These are phyloP conservation scores for Hypoxylon subgilvum DNA, from an alignment of 495 filamentous ascomycete species.

Conservation along the genomic window DNA sequence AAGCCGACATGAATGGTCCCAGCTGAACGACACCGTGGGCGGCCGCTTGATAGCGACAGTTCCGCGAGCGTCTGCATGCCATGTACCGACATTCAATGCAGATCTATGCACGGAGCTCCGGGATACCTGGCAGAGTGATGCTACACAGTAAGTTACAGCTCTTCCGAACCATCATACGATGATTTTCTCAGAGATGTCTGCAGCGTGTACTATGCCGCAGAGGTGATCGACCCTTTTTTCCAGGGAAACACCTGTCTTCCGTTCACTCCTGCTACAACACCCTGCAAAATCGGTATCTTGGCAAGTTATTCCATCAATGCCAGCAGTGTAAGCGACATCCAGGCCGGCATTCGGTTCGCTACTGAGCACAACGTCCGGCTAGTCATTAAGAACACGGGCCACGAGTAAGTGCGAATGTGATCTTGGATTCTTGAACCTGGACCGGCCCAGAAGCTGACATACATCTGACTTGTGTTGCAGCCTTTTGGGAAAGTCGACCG, in stretches of 20 bases:
- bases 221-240: no score
- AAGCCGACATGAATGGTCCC: constrained; percentile 37
- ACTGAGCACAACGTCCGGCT: background rate
- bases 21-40: constrained; percentile 48
- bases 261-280: no score
- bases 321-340: background rate
- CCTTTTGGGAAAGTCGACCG: background rate
- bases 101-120: no score
- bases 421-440: no score
- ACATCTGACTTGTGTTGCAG: background rate
- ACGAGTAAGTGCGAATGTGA: no score
- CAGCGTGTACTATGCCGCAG: no score
- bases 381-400: background rate
- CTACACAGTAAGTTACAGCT: no score
- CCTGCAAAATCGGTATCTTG: background rate
- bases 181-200: no score
- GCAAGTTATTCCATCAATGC: background rate
- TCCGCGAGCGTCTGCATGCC: constrained; percentile 48
- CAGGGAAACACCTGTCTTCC: no score
- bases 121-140: no score
- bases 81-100: constrained; percentile 44
- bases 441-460: background rate
- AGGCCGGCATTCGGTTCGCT: background rate
- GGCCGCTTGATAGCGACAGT: constrained; percentile 47
- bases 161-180: no score